Conservation (phyloP, 1,284 basidiomycete genomes). For the Ustilago shanxiensis region DNA sequence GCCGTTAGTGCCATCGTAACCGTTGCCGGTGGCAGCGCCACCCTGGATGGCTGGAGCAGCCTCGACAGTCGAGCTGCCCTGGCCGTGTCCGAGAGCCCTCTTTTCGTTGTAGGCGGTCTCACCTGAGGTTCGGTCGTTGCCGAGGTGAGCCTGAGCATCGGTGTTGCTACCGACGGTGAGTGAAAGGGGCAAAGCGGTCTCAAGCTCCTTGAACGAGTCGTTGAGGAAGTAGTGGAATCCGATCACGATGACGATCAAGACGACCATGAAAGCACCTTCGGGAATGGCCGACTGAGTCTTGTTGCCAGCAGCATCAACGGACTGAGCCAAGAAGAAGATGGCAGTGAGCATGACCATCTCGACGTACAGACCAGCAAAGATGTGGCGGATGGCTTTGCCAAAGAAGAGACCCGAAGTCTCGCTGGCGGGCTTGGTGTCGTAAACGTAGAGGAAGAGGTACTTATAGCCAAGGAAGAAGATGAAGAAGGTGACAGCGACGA, state of each 20-base stretch:
- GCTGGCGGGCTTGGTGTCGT: conserved; percentile 77
- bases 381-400: conserved; percentile 90
- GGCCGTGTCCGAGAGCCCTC: conserved; percentile 30
- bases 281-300: conserved; percentile 58
- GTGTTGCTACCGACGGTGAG: conserved; percentile 35
- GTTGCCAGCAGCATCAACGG: conserved; percentile 37
- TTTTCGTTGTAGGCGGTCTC: conserved; percentile 57
- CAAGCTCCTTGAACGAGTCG: conserved; percentile 64
- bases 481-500: conserved; percentile 85
- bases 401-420: conserved; percentile 97
- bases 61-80: conserved; percentile 18
- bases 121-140: conserved; percentile 33
- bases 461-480: conserved; percentile 80
- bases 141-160: conserved; percentile 21
- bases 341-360: conserved; percentile 64
- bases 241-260: conserved; percentile 84
- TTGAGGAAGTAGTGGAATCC: conserved; percentile 71
- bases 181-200: conserved; percentile 59
- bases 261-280: conserved; percentile 79
- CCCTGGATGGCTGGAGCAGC: conserved; percentile 17
- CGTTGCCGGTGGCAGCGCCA: conserved; percentile 17
- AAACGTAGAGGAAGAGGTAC: conserved; percentile 73
- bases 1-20: conserved; percentile 16
- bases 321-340: conserved; percentile 66
- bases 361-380: conserved; percentile 82